Percentiles rank a stretch among this genome's conserved stretches.
Conservation (phyloP, 1,284 basidiomycete species). For the Cryptococcus sp. region DNA sequence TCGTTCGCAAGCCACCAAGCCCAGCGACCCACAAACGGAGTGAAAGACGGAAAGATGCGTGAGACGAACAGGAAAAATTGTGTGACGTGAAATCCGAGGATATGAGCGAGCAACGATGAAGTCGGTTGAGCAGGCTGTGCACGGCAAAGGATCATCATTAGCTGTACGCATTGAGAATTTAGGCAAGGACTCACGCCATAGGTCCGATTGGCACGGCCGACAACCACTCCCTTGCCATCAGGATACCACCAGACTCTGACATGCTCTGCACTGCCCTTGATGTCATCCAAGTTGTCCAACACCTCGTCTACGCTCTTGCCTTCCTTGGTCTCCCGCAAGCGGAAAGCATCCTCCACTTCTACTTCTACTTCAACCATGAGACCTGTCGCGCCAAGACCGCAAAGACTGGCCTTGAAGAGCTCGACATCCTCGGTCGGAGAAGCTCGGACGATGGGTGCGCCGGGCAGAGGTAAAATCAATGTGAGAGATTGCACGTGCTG, state of each 20-base stretch:
- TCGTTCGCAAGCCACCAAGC: conserved; percentile 48
- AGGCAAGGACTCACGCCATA: conserved; percentile 62
- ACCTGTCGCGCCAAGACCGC: conserved; percentile 91
- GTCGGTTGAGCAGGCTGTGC: conserved; percentile 58
- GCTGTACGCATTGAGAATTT: neutral
- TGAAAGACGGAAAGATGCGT: conserved; percentile 45
- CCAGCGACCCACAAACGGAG: conserved; percentile 49
- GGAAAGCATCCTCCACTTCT: conserved; percentile 78
- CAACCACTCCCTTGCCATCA: conserved; percentile 69
- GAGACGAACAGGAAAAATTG: conserved; percentile 74
- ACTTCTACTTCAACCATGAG: conserved; percentile 79
- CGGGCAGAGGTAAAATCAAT: conserved; percentile 58
- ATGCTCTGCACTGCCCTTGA: conserved; percentile 74
- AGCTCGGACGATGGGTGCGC: conserved; percentile 38
- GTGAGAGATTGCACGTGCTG: conserved; percentile 74
- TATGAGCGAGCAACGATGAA: conserved; percentile 59
- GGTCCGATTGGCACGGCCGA: conserved; percentile 74
- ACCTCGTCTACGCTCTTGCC: conserved; percentile 62
- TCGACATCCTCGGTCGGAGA: conserved; percentile 60
- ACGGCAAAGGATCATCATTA: conserved; percentile 5
- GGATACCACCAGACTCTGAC: conserved; percentile 97
- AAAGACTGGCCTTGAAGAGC: conserved; percentile 88
- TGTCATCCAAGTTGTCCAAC: conserved; percentile 54
- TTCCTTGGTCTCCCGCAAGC: conserved; percentile 74
- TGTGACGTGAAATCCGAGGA: conserved; percentile 74